Base-by-base conservation (phyloP, 306 rosid species). In the Hippophae rhamnoides region DNA sequence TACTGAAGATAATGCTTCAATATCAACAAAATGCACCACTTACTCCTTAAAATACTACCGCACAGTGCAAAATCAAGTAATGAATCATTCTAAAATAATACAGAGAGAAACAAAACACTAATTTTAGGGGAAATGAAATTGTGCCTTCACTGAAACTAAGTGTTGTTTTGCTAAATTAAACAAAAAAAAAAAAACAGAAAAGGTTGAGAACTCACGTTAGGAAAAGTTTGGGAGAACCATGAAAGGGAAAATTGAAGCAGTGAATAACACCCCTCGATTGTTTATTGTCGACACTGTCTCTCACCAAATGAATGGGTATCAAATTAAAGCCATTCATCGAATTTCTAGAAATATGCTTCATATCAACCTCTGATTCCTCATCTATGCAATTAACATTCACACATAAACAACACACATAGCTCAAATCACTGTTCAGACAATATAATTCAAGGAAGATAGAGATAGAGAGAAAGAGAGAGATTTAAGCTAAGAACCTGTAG, bases 201-300 rank as follows among this genome's bases (percentile, higher is more conserved):
- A 47, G 3, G 5, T 63, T 12, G 40, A n/a, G 45, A 72, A 51
- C 84, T 62, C 50, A 87, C 98, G 57, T 83, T 48, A 87, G 67
- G 67, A 70, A 51, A 57, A 92, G 79, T 69, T 77, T 64, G 42
- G 89, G 86, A 71, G 84, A 57, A 51, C 65, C 69, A 13, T 69
- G 76, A 47, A 71, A 48, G 61, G 96, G 98, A 54, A 92, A 72
- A 42, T 86, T 83, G 68, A 83, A 92, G 74, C 95, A 83, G 56
- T 79, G 53, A 13, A 81, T 77, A n/a, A 66, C 83, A 61, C 85
- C 98, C 65, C 77, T 65, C 43, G 67, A 58, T 58, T 43, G 31
- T 10, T 27, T 58, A 12, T 57, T 14, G 11, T 42, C 63, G 48
- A 23, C 49, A 42, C 41, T 52, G 25, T 72, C 72, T 5, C 70